These are phyloP conservation scores for Neurospora sp. DNA, from an alignment of 495 filamentous ascomycete genomes.

Conservation along the genomic window DNA sequence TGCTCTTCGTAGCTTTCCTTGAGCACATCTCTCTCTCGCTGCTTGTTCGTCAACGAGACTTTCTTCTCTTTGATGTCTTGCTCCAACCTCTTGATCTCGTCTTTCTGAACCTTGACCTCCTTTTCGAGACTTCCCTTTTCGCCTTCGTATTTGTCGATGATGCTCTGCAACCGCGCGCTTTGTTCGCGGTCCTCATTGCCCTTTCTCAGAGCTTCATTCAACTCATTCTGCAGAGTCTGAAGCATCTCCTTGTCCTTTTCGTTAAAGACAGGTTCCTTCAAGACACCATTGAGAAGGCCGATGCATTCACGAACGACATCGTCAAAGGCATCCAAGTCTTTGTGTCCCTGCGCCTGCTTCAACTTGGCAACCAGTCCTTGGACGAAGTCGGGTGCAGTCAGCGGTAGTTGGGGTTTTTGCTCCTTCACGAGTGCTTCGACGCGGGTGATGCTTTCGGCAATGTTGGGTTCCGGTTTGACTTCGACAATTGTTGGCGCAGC, in stretches of 20 bases:
- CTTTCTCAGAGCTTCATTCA: not conserved
- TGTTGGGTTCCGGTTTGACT: not conserved
- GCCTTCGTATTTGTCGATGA: not conserved
- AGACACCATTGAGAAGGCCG: not conserved
- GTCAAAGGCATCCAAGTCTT: not conserved
- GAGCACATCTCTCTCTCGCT: not conserved
- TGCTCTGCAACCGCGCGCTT: not conserved
- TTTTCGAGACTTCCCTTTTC: not conserved
- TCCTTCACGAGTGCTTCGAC: not conserved
- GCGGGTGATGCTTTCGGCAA: not conserved
- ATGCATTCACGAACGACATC: not conserved
- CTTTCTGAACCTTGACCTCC: slow-evolving; percentile 1
- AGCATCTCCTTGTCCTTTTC: not conserved
- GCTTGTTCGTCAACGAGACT: not conserved
- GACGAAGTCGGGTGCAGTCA: not conserved
- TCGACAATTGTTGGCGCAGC: not conserved
- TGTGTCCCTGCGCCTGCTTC: not conserved
- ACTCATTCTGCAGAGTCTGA: not conserved
- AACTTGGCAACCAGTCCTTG: not conserved
- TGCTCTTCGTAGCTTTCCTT: not conserved
- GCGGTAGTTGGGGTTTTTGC: not conserved
- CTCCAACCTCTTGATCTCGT: slow-evolving; percentile 1
- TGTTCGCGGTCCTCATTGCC: not conserved
- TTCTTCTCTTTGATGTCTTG: not conserved
- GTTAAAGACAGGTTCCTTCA: not conserved